Evolutionary conservation across 176 grass and related monocot genomes (phyloP).

Genomic region (Chrysopogon serrulatus): DNA sequence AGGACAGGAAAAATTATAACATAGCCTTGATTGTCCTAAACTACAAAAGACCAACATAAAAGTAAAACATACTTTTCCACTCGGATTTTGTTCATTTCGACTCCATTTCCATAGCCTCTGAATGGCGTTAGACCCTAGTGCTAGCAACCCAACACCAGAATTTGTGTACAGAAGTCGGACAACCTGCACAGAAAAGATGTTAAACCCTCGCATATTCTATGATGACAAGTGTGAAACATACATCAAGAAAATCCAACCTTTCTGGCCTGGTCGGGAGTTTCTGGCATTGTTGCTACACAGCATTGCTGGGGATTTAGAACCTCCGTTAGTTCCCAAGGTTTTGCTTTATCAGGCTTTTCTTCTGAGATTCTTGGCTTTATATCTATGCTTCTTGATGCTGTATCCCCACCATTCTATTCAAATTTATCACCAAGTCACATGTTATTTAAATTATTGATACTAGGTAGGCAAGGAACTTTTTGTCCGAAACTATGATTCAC

Average conservation of each 20-base stretch:
- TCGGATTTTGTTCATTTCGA: slow-evolving; percentile 83
- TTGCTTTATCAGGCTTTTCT: slow-evolving; percentile 72
- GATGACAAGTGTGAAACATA: slow-evolving; percentile 10
- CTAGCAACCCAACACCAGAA: slow-evolving; percentile 81
- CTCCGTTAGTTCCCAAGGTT: slow-evolving; percentile 70
- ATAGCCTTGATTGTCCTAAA: slow-evolving; percentile 12
- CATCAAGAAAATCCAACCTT: slow-evolving; percentile 50
- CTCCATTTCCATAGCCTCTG: slow-evolving; percentile 94
- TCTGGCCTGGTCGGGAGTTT: slow-evolving; percentile 64
- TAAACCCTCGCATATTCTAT: not conserved
- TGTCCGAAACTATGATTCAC: slow-evolving; percentile 1
- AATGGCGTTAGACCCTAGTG: slow-evolving; percentile 85
- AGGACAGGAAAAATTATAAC: slow-evolving; percentile 31
- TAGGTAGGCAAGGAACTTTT: not conserved
- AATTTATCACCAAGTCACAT: slow-evolving; percentile 38
- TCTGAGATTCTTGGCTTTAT: slow-evolving; percentile 76
- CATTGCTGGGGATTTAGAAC: slow-evolving; percentile 82
- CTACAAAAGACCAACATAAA: slow-evolving; percentile 24
- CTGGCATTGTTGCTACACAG: slow-evolving; percentile 81
- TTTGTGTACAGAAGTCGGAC: slow-evolving; percentile 93
- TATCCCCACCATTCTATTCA: slow-evolving; percentile 76
- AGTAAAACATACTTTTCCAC: slow-evolving; percentile 56
- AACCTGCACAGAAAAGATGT: slow-evolving; percentile 55
- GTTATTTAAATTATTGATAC: slow-evolving; percentile 14
- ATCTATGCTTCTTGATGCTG: slow-evolving; percentile 69